Conservation (phyloP, 2,329 filamentous ascomycete genomes). For the Verticillium isaacii region DNA sequence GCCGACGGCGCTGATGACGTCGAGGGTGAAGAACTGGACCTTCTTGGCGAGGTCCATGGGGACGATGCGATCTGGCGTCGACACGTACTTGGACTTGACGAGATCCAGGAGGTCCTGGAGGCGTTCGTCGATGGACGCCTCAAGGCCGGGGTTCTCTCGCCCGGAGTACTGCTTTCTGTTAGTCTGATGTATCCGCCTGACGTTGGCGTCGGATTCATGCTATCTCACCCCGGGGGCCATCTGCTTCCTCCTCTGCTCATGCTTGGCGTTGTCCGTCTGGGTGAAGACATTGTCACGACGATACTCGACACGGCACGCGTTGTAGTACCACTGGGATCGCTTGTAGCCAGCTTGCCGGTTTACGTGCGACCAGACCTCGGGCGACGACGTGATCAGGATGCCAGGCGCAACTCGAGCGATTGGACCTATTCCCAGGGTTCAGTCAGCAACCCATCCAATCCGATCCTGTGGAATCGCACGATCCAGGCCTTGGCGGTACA, state of each 20-base stretch:
- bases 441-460: constrained; percentile 1
- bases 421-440: constrained; percentile 11
- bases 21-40: constrained; percentile 46
- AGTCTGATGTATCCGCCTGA: not conserved
- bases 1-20: constrained; percentile 46
- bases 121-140: constrained; percentile 41
- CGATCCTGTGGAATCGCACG: constrained; percentile 11
- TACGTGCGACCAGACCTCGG: constrained; percentile 39
- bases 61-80: constrained; percentile 17
- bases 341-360: constrained; percentile 36
- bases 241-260: constrained; percentile 39
- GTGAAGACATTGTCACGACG: constrained; percentile 49
- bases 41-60: constrained; percentile 42
- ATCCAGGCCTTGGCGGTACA: constrained; percentile 14
- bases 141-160: constrained; percentile 46
- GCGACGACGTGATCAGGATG: constrained; percentile 41
- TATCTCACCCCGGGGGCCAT: constrained; percentile 43
- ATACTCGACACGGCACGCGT: constrained; percentile 41
- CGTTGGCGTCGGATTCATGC: not conserved
- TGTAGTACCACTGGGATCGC: constrained; percentile 37
- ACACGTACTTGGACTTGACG: constrained; percentile 38
- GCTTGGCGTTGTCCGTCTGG: constrained; percentile 41
- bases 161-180: constrained; percentile 42
- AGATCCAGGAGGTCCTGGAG: constrained; percentile 39
- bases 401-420: constrained; percentile 38